Evolutionary conservation across 208 protist species (phyloP), one percentile per base, ranked within the genome.

Genomic region (Porcisia deanei): DNA sequence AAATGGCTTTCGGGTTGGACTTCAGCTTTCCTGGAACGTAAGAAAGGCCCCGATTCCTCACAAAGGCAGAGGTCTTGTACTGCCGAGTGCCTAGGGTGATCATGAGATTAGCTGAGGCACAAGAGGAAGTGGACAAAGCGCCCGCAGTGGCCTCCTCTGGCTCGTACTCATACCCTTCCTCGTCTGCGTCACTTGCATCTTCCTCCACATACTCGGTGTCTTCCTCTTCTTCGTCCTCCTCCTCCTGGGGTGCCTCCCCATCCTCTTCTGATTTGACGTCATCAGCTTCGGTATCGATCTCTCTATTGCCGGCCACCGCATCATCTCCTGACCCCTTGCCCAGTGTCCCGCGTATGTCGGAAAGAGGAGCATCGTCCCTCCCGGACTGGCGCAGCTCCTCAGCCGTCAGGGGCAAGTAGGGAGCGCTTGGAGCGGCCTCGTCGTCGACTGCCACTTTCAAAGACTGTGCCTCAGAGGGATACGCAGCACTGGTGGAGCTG

Each of bases 21-120:
- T 85, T 82, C 5, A 89, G 79, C 75, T 75, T 84, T 14, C 85
- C 79, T 10, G 84, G 70, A 2, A 82, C 82, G 22, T 63, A 81
- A 39, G 64, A 78, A 25, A 94, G 80, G 7, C 86, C 91, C 25
- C 71, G 55, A 78, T 96, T 96, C n/a, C 82, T 83, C 54, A 96
- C 73, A 69, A 94, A 86, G 5, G 81, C 76, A 53, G 85, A 88
- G 49, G 59, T 7, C 37, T 84, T 73, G 83, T 93, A 95, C 53
- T 73, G 75, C 39, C 81, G 83, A 43, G 81, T 86, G 30, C 76
- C 61, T 57, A 94, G 58, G 0, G 77, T 80, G 74, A 88, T 85
- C 18, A 22, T 67, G n/a, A 55, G 53, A 64, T 57, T 67, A 2
- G 63, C 12, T 10, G 39, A 37, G 30, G 52, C 68, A 20, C 66